Conservation (phyloP, 305 asterid species). For the Ilex paraguariensis region DNA sequence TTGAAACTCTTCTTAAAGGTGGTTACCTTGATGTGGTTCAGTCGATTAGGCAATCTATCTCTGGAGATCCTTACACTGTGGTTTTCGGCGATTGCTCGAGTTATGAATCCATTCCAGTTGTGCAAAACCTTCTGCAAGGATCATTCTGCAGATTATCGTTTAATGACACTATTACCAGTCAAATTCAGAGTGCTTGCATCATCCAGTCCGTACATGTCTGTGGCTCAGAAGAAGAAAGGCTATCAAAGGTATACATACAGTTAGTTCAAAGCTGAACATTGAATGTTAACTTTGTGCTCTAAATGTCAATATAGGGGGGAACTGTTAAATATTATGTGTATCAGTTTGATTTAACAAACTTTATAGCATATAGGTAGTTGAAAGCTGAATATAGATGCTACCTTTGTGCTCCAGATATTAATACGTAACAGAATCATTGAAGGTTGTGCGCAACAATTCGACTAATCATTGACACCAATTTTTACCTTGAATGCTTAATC, state of each 20-base stretch:
- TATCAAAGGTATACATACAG: neutral
- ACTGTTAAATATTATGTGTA: too few relatives aligned
- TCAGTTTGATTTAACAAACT: too few relatives aligned
- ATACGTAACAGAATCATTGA: too few relatives aligned
- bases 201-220: neutral
- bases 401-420: too few relatives aligned
- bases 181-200: constrained; percentile 2
- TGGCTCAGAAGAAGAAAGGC: neutral
- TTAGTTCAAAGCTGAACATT: neutral
- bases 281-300: too few relatives aligned
- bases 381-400: too few relatives aligned
- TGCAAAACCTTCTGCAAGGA: constrained; percentile 19
- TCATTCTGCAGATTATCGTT: constrained; percentile 15
- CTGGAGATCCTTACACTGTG: constrained; percentile 54
- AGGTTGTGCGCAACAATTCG: too few relatives aligned
- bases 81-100: constrained; percentile 47
- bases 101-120: constrained; percentile 19
- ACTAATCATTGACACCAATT: too few relatives aligned
- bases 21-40: constrained; percentile 36
- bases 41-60: constrained; percentile 46
- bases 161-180: constrained; percentile 1
- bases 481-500: too few relatives aligned
- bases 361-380: too few relatives aligned
- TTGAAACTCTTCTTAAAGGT: constrained; percentile 36
- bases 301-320: too few relatives aligned